Evolutionary conservation across 2,329 filamentous ascomycete genomes (phyloP).

Genomic region (Alternaria sp.): DNA sequence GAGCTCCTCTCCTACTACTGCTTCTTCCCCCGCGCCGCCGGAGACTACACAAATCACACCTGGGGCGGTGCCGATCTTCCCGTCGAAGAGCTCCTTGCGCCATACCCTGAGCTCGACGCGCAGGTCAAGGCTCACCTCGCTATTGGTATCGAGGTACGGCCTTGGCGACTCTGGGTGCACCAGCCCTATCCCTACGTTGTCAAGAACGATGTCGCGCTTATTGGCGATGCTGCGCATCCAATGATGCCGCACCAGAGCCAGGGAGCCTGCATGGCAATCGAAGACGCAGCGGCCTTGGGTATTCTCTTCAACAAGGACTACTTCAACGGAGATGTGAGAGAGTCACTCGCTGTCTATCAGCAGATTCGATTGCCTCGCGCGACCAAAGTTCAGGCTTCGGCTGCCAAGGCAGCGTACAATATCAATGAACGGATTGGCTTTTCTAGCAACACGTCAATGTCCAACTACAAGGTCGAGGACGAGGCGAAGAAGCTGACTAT

Average conservation of each 20-base stretch:
- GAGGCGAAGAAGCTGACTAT: conserved; percentile 70
- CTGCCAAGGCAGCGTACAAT: conserved; percentile 49
- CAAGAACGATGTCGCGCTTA: conserved; percentile 62
- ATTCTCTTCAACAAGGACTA: conserved; percentile 64
- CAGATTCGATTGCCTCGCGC: conserved; percentile 48
- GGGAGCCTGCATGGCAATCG: conserved; percentile 73
- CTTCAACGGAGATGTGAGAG: conserved; percentile 49
- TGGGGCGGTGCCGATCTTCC: conserved; percentile 64
- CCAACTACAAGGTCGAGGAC: conserved; percentile 69
- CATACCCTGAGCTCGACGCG: conserved; percentile 67
- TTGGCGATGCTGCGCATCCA: conserved; percentile 73
- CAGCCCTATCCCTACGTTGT: conserved; percentile 67
- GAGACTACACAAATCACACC: conserved; percentile 67
- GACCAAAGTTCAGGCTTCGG: conserved; percentile 50
- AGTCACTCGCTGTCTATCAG: conserved; percentile 48
- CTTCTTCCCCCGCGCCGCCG: conserved; percentile 69
- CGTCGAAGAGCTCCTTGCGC: conserved; percentile 66
- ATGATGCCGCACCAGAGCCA: conserved; percentile 77
- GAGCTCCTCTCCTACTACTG: conserved; percentile 74
- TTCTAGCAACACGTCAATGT: conserved; percentile 65
- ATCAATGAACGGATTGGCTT: conserved; percentile 60
- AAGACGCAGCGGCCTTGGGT: conserved; percentile 70
- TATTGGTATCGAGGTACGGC: conserved; percentile 69
- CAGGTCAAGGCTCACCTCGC: conserved; percentile 65
- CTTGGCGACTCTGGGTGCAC: conserved; percentile 73